A percentile compares a stretch with the other conserved stretches of the same genome.
Conservation (phyloP, 306 rosid species). For the Abrus pulchellus region DNA sequence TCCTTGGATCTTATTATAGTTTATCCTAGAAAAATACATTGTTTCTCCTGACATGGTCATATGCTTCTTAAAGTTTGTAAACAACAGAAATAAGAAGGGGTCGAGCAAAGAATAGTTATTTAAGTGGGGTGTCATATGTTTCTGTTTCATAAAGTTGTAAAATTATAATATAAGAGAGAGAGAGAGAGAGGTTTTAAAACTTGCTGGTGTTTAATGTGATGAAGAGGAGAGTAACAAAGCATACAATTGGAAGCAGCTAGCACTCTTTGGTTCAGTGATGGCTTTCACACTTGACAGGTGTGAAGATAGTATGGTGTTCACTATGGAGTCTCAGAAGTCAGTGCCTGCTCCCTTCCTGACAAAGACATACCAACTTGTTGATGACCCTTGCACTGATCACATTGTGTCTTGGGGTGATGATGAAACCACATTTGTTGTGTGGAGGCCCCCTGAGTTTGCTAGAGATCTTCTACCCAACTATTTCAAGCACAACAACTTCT, state of each 20-base stretch:
- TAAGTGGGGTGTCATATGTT: constrained; percentile 56
- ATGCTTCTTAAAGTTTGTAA: constrained; percentile 72
- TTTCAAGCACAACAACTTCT: constrained; percentile 92
- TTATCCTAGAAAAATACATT: constrained; percentile 51
- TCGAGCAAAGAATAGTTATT: constrained; percentile 44
- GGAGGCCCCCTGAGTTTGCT: constrained; percentile 85
- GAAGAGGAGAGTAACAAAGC: constrained; percentile 34
- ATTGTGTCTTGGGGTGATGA: constrained; percentile 85
- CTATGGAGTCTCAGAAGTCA: constrained; percentile 62
- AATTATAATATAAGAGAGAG: constrained; percentile 33
- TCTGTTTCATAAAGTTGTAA: constrained; percentile 52
- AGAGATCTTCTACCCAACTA: constrained; percentile 83
- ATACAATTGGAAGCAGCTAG: constrained; percentile 36
- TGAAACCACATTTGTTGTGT: constrained; percentile 70
- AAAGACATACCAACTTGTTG: constrained; percentile 84
- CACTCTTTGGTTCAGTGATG: constrained; percentile 45
- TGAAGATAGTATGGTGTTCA: constrained; percentile 57
- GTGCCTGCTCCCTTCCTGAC: constrained; percentile 78
- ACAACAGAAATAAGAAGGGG: constrained; percentile 25
- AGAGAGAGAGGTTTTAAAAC: constrained; percentile 45
- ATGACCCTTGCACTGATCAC: constrained; percentile 78
- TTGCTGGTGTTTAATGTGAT: constrained; percentile 31
- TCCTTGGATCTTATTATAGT: constrained; percentile 64
- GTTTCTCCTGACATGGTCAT: constrained; percentile 66
- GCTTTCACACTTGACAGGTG: constrained; percentile 60